Base-by-base conservation (phyloP, 1,284 basidiomycete genomes). In the Chalciporus piperatoides region DNA sequence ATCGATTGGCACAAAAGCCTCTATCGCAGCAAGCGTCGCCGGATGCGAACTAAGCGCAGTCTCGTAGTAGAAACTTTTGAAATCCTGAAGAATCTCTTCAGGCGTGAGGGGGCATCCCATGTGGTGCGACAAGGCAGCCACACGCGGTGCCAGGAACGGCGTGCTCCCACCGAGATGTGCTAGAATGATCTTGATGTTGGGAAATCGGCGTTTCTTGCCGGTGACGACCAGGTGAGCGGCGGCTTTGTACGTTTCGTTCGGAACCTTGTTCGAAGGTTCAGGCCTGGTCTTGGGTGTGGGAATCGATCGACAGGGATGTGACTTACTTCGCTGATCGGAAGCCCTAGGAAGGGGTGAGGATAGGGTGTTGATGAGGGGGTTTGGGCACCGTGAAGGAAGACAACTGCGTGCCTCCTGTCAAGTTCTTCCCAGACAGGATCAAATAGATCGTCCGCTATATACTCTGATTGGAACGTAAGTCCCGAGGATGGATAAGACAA, bases 231-330 rank as follows among this genome's bases (percentile, higher is more conserved):
- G 75, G 62, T 86, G 82, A 1, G 84, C 78, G 33, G 85, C 85
- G 3, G 84, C 86, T 68, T 86, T 88, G 72, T 79, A 86, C 0
- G 86, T 88, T 66, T 89, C 85, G 59, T 85, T 82, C 10, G 86
- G 85, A 0, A 86, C 84, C 84, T 87, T 49, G 39, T 48, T 15
- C 24, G 8, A 17, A 35, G 43, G n/a, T 41, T 27, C 23, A 61
- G 51, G 25, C 58, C 59, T 57, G 53, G 54, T 2, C 23, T 2
- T 25, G 40, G 9, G 46, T 21, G 41, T 46, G 39, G 42, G 38
- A 41, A 52, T 55, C 38, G 43, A 60, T 57, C 48, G 42, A 28
- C 33, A 51, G 46, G 51, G 39, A 41, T 10, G n/a, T n/a, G 30
- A 56, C 61, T 42, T 59, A 81, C 85, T 71, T 87, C 85, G n/a